phyloP scores from a whole-genome alignment of 2,329 filamentous ascomycete species.

The Herpotrichia juniperi region DNA sequence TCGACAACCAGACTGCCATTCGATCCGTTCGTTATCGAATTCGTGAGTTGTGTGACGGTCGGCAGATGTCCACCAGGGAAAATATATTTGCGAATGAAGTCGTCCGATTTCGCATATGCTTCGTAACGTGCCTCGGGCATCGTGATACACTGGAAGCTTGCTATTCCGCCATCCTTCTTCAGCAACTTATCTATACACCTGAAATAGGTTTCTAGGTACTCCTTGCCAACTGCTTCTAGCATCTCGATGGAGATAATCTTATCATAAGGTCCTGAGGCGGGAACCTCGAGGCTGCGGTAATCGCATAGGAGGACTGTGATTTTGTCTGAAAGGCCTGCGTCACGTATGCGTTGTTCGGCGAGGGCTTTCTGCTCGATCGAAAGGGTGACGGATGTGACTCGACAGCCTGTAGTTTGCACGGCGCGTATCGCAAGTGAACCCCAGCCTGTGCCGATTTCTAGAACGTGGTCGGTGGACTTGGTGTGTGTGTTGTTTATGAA shows the following conservation, averaged over 20 bases:
- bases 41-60: constrained; percentile 68
- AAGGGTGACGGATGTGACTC: constrained; percentile 71
- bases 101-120: constrained; percentile 69
- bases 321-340: constrained; percentile 63
- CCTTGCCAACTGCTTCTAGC: constrained; percentile 74
- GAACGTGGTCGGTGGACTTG: constrained; percentile 68
- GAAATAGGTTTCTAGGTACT: constrained; percentile 73
- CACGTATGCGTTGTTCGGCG: constrained; percentile 68
- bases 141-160: constrained; percentile 78
- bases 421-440: constrained; percentile 75
- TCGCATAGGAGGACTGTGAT: constrained; percentile 73
- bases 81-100: constrained; percentile 79
- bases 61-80: constrained; percentile 79
- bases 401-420: constrained; percentile 68
- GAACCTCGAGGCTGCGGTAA: constrained; percentile 66
- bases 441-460: constrained; percentile 80
- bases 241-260: constrained; percentile 79
- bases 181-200: constrained; percentile 66
- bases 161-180: constrained; percentile 70
- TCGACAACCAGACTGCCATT: constrained; percentile 69
- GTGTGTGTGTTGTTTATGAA: constrained; percentile 71
- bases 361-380: constrained; percentile 72
- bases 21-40: constrained; percentile 67
- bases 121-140: constrained; percentile 73
- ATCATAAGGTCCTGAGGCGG: constrained; percentile 62